phyloP scores from a whole-genome alignment of 768 basidiomycete genomes.

The Pilatotrama ljubarskyi region DNA sequence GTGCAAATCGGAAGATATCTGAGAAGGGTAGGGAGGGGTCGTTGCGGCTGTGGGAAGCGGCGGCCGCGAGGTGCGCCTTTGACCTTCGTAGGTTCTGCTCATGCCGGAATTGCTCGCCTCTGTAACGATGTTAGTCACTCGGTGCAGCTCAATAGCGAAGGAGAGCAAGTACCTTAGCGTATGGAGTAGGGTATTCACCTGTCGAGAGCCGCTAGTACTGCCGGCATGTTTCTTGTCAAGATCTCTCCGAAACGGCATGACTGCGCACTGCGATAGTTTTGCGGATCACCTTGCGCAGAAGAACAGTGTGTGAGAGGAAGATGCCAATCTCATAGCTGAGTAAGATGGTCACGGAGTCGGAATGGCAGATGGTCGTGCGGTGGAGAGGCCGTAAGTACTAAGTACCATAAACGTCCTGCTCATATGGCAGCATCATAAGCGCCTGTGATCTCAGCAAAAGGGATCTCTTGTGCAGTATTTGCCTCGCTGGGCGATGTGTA shows the following conservation, averaged over 20 bases:
- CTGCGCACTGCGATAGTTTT: neutral
- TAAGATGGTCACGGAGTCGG: neutral
- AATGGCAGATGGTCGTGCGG: neutral
- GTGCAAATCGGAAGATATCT: constrained; percentile 35
- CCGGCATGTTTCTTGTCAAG: neutral
- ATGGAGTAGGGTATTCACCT: constrained; percentile 52
- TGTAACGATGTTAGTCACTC: constrained; percentile 29
- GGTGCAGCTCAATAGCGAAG: neutral
- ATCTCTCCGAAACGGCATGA: constrained; percentile 3
- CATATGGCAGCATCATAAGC: no score
- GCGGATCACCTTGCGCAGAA: neutral
- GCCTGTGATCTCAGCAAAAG: no score
- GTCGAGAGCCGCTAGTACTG: constrained; percentile 8
- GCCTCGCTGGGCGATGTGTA: no score
- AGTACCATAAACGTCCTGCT: no score
- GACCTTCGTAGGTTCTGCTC: constrained; percentile 50
- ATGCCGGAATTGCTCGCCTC: constrained; percentile 74
- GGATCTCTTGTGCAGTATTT: no score
- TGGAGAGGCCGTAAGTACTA: neutral
- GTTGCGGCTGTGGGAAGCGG: constrained; percentile 33
- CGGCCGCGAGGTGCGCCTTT: constrained; percentile 7
- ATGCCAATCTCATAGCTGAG: constrained; percentile 9
- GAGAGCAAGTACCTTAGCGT: constrained; percentile 46
- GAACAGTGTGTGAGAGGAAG: neutral
- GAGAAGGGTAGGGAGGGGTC: constrained; percentile 47